Percentiles rank a stretch among this genome's conserved stretches.
Conservation (phyloP, 192 early-diverging fungal species). For the Mortierella claussenii region DNA sequence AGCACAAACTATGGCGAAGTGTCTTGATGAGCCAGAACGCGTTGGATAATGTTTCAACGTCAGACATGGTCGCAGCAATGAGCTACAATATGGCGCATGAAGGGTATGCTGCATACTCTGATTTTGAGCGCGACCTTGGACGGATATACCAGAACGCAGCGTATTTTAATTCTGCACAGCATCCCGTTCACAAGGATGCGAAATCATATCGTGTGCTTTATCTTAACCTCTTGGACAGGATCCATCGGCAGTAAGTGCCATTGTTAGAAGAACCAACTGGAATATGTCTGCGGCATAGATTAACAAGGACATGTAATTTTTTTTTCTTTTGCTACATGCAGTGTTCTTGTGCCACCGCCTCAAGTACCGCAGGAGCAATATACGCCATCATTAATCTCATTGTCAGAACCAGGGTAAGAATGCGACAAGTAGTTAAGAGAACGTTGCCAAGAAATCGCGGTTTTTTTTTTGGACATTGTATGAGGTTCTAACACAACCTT, state of each 20-base stretch:
- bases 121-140: constrained; percentile 59
- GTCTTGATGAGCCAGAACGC: background rate
- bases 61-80: background rate
- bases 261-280: no score
- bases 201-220: constrained; percentile 5
- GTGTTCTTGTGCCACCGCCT: constrained; percentile 2
- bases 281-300: no score
- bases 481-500: background rate
- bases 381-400: background rate
- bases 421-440: no score
- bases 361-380: constrained; percentile 31
- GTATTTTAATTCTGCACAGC: constrained; percentile 14
- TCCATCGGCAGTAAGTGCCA: no score
- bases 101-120: constrained; percentile 50
- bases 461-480: no score
- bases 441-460: no score
- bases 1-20: constrained; percentile 57
- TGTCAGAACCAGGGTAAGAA: constrained; percentile 38
- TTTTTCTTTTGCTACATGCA: background rate
- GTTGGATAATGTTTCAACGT: background rate
- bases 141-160: constrained; percentile 60
- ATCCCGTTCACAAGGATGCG: constrained; percentile 26
- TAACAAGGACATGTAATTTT: background rate
- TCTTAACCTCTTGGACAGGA: no score
- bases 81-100: constrained; percentile 1